These are phyloP conservation scores for Spergularia bocconei DNA, from an alignment of 148 eudicot species.

Conservation along the genomic window DNA sequence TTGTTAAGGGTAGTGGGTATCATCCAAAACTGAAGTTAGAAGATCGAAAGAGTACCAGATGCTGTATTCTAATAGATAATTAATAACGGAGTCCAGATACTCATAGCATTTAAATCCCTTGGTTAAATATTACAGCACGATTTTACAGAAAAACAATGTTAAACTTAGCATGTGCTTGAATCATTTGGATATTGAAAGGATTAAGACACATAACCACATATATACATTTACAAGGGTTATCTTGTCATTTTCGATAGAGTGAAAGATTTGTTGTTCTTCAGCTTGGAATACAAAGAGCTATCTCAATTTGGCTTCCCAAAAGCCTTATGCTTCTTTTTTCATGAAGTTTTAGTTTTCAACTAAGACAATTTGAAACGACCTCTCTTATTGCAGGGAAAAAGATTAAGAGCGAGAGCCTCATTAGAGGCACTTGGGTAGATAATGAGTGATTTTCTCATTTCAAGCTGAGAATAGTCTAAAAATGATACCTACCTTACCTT, in stretches of 20 bases:
- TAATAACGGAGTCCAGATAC: neutral
- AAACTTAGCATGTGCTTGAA: neutral
- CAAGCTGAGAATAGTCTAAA: neutral
- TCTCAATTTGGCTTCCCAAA: too few species aligned
- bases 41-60: neutral
- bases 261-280: too few species aligned
- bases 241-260: neutral
- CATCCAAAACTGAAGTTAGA: neutral
- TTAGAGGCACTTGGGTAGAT: too few species aligned
- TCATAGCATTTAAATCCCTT: neutral
- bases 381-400: too few species aligned
- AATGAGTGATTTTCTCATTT: too few species aligned
- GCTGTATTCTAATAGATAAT: neutral
- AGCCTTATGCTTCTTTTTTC: too few species aligned
- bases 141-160: neutral
- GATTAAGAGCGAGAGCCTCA: too few species aligned
- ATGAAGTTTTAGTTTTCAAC: too few species aligned
- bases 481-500: conserved; percentile 61
- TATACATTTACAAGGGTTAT: neutral
- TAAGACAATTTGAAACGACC: too few species aligned
- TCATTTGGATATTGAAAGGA: neutral
- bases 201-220: neutral
- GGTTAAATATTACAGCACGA: neutral
- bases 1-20: neutral
- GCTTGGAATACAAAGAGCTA: too few species aligned